A percentile compares a stretch with the other conserved stretches of the same genome.
phyloP scores from a whole-genome alignment of 345 rosid genomes.

The Lepidium aucheri region DNA sequence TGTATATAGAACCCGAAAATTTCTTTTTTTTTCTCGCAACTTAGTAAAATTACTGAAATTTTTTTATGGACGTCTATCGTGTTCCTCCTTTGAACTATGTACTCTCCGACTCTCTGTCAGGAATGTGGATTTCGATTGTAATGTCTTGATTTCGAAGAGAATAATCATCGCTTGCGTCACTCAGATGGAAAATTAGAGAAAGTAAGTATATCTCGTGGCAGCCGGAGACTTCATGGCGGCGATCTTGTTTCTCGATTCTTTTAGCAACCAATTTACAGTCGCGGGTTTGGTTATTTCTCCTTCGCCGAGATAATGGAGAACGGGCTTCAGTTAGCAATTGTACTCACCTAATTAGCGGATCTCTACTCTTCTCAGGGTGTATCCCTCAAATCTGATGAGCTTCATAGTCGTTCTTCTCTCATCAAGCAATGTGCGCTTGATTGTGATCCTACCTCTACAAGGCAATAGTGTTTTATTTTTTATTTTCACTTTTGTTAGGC shows the following conservation, averaged over 20 bases:
- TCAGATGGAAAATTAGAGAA: slow-evolving; percentile 90
- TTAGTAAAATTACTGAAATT: no score
- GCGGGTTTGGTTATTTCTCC: slow-evolving; percentile 10
- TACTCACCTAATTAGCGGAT: slow-evolving; percentile 49
- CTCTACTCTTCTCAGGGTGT: slow-evolving; percentile 66
- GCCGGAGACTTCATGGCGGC: slow-evolving; percentile 54
- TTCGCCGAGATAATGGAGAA: slow-evolving; percentile 16
- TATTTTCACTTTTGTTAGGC: not conserved
- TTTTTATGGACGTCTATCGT: no score
- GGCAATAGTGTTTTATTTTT: slow-evolving; percentile 25
- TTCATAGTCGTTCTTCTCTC: slow-evolving; percentile 48
- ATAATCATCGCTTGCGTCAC: no score
- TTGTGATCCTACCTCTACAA: slow-evolving; percentile 20
- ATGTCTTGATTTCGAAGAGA: no score
- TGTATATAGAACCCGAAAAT: no score
- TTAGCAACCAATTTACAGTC: slow-evolving; percentile 34
- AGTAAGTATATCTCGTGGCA: slow-evolving; percentile 58
- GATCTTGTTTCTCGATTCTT: slow-evolving; percentile 61
- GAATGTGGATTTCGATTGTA: no score
- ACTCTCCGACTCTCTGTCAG: no score
- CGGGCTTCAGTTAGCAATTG: slow-evolving; percentile 50
- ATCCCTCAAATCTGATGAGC: slow-evolving; percentile 71
- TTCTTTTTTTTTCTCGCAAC: no score
- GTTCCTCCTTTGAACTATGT: no score
- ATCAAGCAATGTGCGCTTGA: slow-evolving; percentile 35